Evolutionary conservation across 192 early-diverging fungal species (phyloP), one percentile per base, ranked within the genome.

Genomic region (Glomus cerebriforme): DNA sequence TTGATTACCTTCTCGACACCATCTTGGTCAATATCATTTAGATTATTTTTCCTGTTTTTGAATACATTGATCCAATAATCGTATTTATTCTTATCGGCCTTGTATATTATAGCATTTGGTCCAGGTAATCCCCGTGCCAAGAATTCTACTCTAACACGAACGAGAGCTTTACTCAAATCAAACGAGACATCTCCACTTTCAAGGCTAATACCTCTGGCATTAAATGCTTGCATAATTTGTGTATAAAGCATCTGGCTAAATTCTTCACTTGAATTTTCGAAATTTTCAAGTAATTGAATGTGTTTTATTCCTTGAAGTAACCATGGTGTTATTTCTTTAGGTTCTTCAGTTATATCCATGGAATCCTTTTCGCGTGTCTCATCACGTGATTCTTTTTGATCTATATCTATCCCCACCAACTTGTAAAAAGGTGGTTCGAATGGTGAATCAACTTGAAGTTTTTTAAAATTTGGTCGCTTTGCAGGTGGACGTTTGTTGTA

Each of bases 401-500:
- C 76, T 39, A 24, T 72, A 15, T 7, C n/a, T 49, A 83, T 73
- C 7, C 79, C 83, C 27, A 89, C 63, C 68, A 90, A 79, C 19
- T 71, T 72, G 37, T 81, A 76, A 87, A 95, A 96, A 12, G 90
- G 83, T 49, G 92, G 84, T 29, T 82, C 86, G 79, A 97, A 98
- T 12, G 96, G 95, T 66, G 86, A 78, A 47, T 83, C 65, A 2
- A 94, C 83, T 19, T 89, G 87, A 34, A 92, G 63, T 78, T 95
- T 93, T 37, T 79, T 80, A 79, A 92, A 99, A 84, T 97, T 97
- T 65, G 89, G 78, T 37, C 95, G 86, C 79, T 99, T 98, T 7
- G 90, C 92, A 0, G 89, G 87, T 9, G 97, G 97, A 24, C 86
- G 92, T 19, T 91, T 83, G 17, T 85, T 81, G 86, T 93, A 95